A percentile compares a stretch with the other conserved stretches of the same genome.
These are phyloP conservation scores for Pyrrhoderma lamaoense DNA, from an alignment of 1,284 basidiomycete species.

Conservation along the genomic window DNA sequence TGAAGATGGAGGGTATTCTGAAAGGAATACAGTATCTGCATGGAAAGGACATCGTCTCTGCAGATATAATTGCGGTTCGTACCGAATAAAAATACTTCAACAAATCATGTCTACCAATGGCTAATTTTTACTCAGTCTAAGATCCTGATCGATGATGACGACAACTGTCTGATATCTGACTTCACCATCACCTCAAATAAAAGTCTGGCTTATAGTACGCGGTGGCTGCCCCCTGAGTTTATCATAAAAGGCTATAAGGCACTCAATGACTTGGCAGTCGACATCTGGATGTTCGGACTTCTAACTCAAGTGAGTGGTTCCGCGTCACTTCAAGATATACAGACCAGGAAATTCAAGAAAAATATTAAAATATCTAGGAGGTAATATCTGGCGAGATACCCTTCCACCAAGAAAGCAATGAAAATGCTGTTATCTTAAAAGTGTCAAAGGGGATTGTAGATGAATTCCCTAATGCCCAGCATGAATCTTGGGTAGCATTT, in stretches of 20 bases:
- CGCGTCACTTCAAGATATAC: not conserved
- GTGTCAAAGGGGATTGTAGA: not conserved
- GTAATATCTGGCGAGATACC: not conserved
- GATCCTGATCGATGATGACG: constrained; percentile 6
- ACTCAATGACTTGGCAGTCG: not conserved
- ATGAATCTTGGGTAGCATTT: not conserved
- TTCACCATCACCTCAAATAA: constrained; percentile 5
- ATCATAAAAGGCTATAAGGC: not conserved
- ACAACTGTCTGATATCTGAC: constrained; percentile 6
- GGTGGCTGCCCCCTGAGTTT: constrained; percentile 10
- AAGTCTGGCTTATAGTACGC: not conserved
- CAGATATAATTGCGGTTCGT: constrained; percentile 10
- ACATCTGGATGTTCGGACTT: constrained; percentile 7
- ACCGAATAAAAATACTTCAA: not conserved
- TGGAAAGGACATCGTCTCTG: constrained; percentile 10
- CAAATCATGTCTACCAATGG: no score
- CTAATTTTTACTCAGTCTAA: constrained; percentile 2
- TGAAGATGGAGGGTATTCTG: constrained; percentile 2
- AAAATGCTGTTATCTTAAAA: not conserved
- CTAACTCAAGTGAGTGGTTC: constrained; percentile 2
- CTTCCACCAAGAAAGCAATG: not conserved
- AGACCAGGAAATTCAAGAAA: not conserved
- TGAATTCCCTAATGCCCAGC: not conserved
- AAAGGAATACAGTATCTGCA: constrained; percentile 11
- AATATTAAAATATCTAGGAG: not conserved